phyloP scores from a whole-genome alignment of 495 filamentous ascomycete genomes.

The Penicillium longicatenatum region DNA sequence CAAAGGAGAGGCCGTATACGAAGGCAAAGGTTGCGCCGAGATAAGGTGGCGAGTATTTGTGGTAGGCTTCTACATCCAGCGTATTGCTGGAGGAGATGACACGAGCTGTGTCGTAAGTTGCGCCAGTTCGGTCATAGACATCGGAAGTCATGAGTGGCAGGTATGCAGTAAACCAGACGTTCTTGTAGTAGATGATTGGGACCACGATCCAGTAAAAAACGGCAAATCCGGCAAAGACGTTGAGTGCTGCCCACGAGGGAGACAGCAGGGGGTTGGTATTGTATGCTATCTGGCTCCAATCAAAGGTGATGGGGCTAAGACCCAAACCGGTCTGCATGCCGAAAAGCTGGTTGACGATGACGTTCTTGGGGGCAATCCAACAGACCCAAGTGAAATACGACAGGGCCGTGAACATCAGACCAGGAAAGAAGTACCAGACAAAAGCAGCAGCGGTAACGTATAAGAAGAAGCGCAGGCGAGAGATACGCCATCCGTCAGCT shows the following conservation, averaged over 20 bases:
- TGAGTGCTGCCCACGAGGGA: slow-evolving; percentile 52
- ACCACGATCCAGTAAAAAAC: slow-evolving; percentile 37
- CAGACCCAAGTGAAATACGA: slow-evolving; percentile 86
- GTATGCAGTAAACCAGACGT: slow-evolving; percentile 42
- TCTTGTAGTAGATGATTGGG: slow-evolving; percentile 41
- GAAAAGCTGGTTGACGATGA: slow-evolving; percentile 74
- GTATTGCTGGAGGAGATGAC: slow-evolving; percentile 71
- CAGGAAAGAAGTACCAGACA: slow-evolving; percentile 78
- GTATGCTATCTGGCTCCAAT: slow-evolving; percentile 60
- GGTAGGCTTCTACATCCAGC: slow-evolving; percentile 72
- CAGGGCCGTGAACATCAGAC: slow-evolving; percentile 76
- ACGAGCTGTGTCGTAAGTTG: slow-evolving; percentile 73
- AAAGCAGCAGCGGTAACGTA: slow-evolving; percentile 51
- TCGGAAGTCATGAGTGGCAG: slow-evolving; percentile 41
- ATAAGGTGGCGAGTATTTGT: slow-evolving; percentile 79
- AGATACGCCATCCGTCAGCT: slow-evolving; percentile 62
- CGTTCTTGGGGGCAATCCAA: slow-evolving; percentile 82
- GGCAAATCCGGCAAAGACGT: slow-evolving; percentile 51
- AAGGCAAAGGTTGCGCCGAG: slow-evolving; percentile 80
- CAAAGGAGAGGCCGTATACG: slow-evolving; percentile 81
- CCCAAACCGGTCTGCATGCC: slow-evolving; percentile 80
- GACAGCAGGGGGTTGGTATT: slow-evolving; percentile 40
- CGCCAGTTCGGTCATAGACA: slow-evolving; percentile 81
- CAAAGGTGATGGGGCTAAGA: slow-evolving; percentile 80
- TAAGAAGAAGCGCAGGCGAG: slow-evolving; percentile 61